Percentiles rank a stretch among this genome's conserved stretches.
phyloP scores from a whole-genome alignment of 176 grass and related monocot species.

The Aegilops tauschii region DNA sequence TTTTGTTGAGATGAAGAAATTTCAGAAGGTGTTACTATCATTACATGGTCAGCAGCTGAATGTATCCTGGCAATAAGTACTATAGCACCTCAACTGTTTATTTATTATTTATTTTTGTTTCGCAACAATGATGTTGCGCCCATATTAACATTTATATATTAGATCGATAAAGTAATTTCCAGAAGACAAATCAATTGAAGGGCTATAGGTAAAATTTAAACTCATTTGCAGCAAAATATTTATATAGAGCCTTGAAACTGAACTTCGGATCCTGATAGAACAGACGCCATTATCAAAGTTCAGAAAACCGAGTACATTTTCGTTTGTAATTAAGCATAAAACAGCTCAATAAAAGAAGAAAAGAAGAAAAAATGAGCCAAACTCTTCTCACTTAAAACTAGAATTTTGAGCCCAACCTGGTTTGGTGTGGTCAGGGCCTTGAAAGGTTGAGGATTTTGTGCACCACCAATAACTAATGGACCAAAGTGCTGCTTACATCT shows the following conservation, averaged over 20 bases:
- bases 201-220: neutral
- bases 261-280: neutral
- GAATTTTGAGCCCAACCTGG: neutral
- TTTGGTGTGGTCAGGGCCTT: neutral
- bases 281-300: neutral
- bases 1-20: neutral
- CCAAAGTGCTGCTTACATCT: neutral
- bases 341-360: neutral
- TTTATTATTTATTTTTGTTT: neutral
- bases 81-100: neutral
- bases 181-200: neutral
- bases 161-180: neutral
- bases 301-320: neutral
- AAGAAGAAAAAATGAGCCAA: neutral
- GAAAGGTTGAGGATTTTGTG: neutral
- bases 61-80: neutral
- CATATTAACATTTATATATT: neutral
- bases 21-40: neutral
- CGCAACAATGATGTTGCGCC: neutral
- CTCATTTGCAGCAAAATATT: neutral
- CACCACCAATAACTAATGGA: neutral
- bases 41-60: neutral
- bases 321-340: neutral
- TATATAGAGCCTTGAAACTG: neutral
- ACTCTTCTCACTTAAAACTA: neutral